phyloP scores from a whole-genome alignment of 169 alveolate species.

The Plasmodium billcollinsi region DNA sequence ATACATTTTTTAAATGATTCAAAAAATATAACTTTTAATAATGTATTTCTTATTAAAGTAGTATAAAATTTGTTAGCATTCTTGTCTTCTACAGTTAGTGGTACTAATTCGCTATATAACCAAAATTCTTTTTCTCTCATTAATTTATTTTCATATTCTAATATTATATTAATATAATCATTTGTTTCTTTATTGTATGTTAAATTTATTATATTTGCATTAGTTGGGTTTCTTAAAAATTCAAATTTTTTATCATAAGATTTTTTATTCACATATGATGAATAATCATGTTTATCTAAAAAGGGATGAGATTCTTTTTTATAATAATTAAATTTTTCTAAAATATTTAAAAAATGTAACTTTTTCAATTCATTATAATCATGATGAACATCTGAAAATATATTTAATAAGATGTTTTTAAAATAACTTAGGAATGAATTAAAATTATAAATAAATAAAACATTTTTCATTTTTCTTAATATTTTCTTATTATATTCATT shows the following conservation, averaged over 20 bases:
- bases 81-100: conserved; percentile 31
- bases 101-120: conserved; percentile 27
- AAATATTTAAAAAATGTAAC: conserved; percentile 21
- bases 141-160: conserved; percentile 29
- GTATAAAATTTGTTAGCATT: conserved; percentile 11
- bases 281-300: neutral
- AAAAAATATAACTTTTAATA: conserved; percentile 40
- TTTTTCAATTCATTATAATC: conserved; percentile 34
- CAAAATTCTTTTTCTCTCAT: conserved; percentile 33
- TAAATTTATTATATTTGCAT: neutral
- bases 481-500: conserved; percentile 60
- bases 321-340: conserved; percentile 37
- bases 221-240: conserved; percentile 21
- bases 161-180: conserved; percentile 13
- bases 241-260: conserved; percentile 2
- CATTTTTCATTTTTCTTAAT: conserved; percentile 40
- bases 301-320: neutral
- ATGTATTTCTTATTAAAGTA: conserved; percentile 21
- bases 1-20: conserved; percentile 65
- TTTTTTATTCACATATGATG: neutral
- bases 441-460: conserved; percentile 28
- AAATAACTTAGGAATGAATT: conserved; percentile 27
- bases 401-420: conserved; percentile 27
- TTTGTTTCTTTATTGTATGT: neutral
- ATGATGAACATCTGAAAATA: conserved; percentile 49